Evolutionary conservation across 2,329 filamentous ascomycete species (phyloP).

Genomic region (Hymenoscyphus fraxineus): DNA sequence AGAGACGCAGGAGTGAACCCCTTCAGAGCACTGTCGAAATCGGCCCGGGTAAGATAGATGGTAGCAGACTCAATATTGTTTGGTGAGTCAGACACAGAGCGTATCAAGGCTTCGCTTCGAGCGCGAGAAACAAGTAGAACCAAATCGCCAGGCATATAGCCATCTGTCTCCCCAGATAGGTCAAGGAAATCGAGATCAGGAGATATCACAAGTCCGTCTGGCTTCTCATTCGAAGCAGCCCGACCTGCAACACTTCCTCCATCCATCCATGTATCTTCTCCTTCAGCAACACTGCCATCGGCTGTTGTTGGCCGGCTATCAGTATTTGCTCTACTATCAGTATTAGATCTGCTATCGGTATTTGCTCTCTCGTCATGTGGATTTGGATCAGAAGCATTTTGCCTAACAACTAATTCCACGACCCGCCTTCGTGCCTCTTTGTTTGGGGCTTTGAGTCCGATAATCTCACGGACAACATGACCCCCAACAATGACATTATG

Average conservation of each 20-base stretch:
- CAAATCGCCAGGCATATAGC: conserved; percentile 96
- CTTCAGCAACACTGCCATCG: conserved; percentile 49
- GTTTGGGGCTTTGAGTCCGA: conserved; percentile 83
- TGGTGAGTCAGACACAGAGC: conserved; percentile 57
- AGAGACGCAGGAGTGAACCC: conserved; percentile 95
- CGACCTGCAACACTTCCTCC: conserved; percentile 57
- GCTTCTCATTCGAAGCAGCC: conserved; percentile 36
- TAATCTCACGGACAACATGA: conserved; percentile 87
- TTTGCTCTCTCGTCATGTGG: conserved; percentile 38
- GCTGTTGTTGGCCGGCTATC: conserved; percentile 52
- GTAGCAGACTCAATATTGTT: conserved; percentile 44
- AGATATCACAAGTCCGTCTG: conserved; percentile 68
- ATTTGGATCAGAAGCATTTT: conserved; percentile 44
- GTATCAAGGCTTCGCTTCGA: conserved; percentile 87
- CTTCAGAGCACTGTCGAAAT: conserved; percentile 81
- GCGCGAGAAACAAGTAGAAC: conserved; percentile 81
- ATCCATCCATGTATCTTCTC: conserved; percentile 71
- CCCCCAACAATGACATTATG: conserved; percentile 88
- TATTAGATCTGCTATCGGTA: conserved; percentile 49
- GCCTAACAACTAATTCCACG: conserved; percentile 71
- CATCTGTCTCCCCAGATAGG: conserved; percentile 88
- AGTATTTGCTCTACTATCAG: conserved; percentile 43
- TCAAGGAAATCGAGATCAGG: conserved; percentile 84
- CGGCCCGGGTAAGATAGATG: conserved; percentile 64
- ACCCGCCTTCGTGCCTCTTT: conserved; percentile 85